These are phyloP conservation scores for Mucor ambiguus DNA, from an alignment of 371 early-diverging fungal genomes.

Conservation along the genomic window DNA sequence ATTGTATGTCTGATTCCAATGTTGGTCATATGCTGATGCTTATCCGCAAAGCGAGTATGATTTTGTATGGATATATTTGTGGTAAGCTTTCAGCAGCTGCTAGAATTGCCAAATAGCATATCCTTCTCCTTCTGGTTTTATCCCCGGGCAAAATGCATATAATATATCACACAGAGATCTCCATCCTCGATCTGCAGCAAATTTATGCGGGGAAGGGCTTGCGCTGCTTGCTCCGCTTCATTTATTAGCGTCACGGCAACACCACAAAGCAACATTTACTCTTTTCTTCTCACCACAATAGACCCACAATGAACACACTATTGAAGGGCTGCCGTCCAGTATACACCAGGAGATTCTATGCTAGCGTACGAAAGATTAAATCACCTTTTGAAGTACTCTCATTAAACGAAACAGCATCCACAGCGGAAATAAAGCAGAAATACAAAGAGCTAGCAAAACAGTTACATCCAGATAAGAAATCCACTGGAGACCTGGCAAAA, in stretches of 20 bases:
- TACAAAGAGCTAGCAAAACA: constrained; percentile 47
- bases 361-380: constrained; percentile 1
- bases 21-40: background rate
- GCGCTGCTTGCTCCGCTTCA: background rate
- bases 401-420: constrained; percentile 19
- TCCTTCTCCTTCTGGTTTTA: background rate
- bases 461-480: constrained; percentile 42
- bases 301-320: background rate
- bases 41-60: background rate
- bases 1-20: background rate
- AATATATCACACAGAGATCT: too few relatives aligned
- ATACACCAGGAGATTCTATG: background rate
- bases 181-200: background rate
- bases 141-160: background rate
- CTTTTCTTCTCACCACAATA: background rate
- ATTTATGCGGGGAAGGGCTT: background rate
- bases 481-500: constrained; percentile 32
- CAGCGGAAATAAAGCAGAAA: constrained; percentile 37
- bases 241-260: background rate
- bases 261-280: background rate
- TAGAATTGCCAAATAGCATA: background rate
- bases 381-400: constrained; percentile 41
- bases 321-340: background rate
- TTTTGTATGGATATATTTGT: background rate
- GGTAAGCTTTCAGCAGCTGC: background rate